phyloP scores from a whole-genome alignment of 208 protist genomes.

The Leishmania aethiopica region DNA sequence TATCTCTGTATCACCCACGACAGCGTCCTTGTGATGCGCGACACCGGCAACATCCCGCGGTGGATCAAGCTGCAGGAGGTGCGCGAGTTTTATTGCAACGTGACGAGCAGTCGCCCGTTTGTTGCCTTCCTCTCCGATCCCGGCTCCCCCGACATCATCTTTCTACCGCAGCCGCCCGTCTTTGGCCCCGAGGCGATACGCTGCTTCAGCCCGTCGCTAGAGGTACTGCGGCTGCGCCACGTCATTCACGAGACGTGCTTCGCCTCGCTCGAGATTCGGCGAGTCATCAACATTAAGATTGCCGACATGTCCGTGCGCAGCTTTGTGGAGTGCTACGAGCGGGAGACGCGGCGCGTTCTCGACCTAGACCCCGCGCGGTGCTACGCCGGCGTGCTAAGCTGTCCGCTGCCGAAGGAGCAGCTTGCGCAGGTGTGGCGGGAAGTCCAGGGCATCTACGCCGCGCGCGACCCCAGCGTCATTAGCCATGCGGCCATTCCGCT shows the following conservation, averaged over 20 bases:
- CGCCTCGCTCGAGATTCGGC: conserved; percentile 50
- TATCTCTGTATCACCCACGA: conserved; percentile 78
- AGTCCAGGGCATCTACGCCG: conserved; percentile 40
- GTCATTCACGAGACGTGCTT: conserved; percentile 64
- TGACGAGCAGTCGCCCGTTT: conserved; percentile 42
- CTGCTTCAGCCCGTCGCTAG: conserved; percentile 43
- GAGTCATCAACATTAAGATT: conserved; percentile 43
- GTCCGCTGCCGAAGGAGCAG: conserved; percentile 64
- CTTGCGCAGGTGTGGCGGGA: conserved; percentile 61
- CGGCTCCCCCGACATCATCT: conserved; percentile 57
- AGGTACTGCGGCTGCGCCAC: conserved; percentile 36
- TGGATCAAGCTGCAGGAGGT: conserved; percentile 64
- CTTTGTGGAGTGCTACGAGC: conserved; percentile 37
- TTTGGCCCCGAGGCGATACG: conserved; percentile 43
- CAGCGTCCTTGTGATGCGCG: conserved; percentile 56
- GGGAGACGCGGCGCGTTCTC: conserved; percentile 32
- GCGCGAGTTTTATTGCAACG: conserved; percentile 58
- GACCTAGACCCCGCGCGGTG: conserved; percentile 36
- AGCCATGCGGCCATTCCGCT: conserved; percentile 52
- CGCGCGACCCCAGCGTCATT: conserved; percentile 26
- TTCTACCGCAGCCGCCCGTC: conserved; percentile 60
- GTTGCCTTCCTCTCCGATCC: conserved; percentile 59
- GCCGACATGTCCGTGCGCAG: conserved; percentile 29
- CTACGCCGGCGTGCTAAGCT: conserved; percentile 49
- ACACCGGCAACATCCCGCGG: conserved; percentile 60